Evolutionary conservation across 139 green algal species (phyloP), one percentile per base, ranked within the genome.

Genomic region (Limnomonas spitsbergensis): DNA sequence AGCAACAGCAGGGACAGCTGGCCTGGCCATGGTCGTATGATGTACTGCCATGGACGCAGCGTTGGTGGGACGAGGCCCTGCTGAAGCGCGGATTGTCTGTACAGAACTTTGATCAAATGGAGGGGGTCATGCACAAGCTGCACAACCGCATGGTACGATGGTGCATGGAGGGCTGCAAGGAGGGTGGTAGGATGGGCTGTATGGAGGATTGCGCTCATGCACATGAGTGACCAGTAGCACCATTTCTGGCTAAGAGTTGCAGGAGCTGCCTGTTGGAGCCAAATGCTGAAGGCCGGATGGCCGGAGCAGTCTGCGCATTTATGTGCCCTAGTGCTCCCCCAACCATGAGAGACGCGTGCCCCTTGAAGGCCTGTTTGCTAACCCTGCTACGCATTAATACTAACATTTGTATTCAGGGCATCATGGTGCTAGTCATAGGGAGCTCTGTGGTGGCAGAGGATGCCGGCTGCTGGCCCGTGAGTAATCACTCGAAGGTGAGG

Each of bases 331-430:
- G 47, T 61, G 47, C n/a, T n/a, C n/a, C n/a, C n/a, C n/a, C n/a
- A n/a, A n/a, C n/a, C n/a, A n/a, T n/a, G n/a, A n/a, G n/a, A n/a
- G n/a, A n/a, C n/a, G n/a, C n/a, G n/a, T n/a, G n/a, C n/a, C n/a
- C n/a, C n/a, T n/a, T n/a, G n/a, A n/a, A n/a, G n/a, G n/a, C n/a
- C n/a, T n/a, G n/a, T n/a, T n/a, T n/a, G n/a, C n/a, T 14, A 61
- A 20, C 47, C 47, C 47, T 61, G 47, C 14, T 29, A 61, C 47
- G 14, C 14, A 61, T 29, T 61, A 29, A 61, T 61, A 20, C 14
- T 61, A 29, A 14, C 14, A 61, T 61, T 61, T 61, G 47, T n/a
- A n/a, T 61, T 61, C 47, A 61, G 47, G 47, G 47, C 47, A 61
- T 61, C 20, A 20, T 61, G 14, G 47, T 61, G 14, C 20, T 61